Percentiles rank a stretch among this genome's conserved stretches.
phyloP scores from a whole-genome alignment of 1,284 basidiomycete species.

The Ceratobasidium sp. region DNA sequence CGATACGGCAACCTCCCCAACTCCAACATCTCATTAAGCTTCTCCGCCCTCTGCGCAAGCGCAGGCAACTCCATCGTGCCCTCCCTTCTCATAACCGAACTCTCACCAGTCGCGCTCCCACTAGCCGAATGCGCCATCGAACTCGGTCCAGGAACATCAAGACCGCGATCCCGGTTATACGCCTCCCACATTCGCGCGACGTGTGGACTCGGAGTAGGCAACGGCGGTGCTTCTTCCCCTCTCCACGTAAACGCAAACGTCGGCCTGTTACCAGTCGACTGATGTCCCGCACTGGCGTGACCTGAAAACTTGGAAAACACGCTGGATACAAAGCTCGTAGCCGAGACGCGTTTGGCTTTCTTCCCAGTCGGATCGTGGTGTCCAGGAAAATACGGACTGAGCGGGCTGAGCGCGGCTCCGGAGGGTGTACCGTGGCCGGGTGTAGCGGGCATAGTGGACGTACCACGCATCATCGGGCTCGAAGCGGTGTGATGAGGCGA shows the following conservation, averaged over 20 bases:
- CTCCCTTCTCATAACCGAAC: conserved; percentile 54
- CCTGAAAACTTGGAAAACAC: conserved; percentile 34
- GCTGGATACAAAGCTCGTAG: conserved; percentile 22
- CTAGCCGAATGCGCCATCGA: conserved; percentile 12
- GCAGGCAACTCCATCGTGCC: conserved; percentile 65
- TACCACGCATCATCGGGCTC: not conserved
- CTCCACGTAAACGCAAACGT: conserved; percentile 30
- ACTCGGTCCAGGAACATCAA: no score
- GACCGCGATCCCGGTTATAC: not conserved
- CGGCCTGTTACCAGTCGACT: not conserved
- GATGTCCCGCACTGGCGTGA: conserved; percentile 34
- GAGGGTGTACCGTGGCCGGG: not conserved
- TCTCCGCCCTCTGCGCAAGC: conserved; percentile 66
- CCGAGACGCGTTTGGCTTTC: conserved; percentile 14
- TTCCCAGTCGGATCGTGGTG: not conserved
- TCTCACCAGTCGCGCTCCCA: not conserved
- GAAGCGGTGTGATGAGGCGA: not conserved
- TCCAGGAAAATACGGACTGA: not conserved
- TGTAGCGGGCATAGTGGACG: conserved; percentile 4
- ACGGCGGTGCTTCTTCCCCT: conserved; percentile 4
- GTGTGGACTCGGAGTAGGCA: conserved; percentile 26
- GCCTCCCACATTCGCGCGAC: conserved; percentile 12
- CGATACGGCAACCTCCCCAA: conserved; percentile 67
- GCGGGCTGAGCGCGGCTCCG: not conserved
- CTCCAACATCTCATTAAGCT: conserved; percentile 65